A percentile compares a stretch with the other conserved stretches of the same genome.
Evolutionary conservation across 176 grass and related monocot species (phyloP).

Genomic region (Phragmites australis): DNA sequence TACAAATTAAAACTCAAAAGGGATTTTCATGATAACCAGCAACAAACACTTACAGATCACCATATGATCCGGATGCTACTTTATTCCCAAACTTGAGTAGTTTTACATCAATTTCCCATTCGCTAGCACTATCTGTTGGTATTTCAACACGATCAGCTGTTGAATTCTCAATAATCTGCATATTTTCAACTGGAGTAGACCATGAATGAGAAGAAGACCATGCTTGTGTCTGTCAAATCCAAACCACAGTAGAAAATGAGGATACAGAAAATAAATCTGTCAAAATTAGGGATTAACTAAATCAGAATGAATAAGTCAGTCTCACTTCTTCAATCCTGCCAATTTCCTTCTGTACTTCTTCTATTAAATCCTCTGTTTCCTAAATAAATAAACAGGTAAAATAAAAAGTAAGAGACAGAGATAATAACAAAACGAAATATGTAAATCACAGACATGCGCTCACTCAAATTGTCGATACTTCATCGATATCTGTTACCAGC

Average conservation of each 20-base stretch:
- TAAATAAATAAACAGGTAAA: slow-evolving; percentile 41
- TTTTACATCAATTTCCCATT: slow-evolving; percentile 93
- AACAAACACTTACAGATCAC: slow-evolving; percentile 76
- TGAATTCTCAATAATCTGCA: slow-evolving; percentile 52
- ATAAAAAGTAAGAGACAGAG: background rate
- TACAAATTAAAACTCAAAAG: background rate
- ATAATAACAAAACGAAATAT: slow-evolving; percentile 10
- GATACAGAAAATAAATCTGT: slow-evolving; percentile 30
- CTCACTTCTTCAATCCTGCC: slow-evolving; percentile 68
- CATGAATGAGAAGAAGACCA: slow-evolving; percentile 66
- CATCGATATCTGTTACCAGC: background rate
- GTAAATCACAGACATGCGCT: background rate
- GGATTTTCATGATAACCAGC: slow-evolving; percentile 28
- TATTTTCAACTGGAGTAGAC: slow-evolving; percentile 71
- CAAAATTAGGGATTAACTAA: slow-evolving; percentile 5
- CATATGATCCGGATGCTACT: slow-evolving; percentile 96
- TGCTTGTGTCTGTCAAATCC: slow-evolving; percentile 62
- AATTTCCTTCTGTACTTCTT: slow-evolving; percentile 78
- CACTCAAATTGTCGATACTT: background rate
- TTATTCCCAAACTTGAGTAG: slow-evolving; percentile 81
- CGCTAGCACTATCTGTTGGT: slow-evolving; percentile 87
- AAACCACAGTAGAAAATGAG: slow-evolving; percentile 44
- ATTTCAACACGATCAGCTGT: slow-evolving; percentile 65
- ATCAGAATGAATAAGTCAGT: slow-evolving; percentile 4
- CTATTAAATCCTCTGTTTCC: slow-evolving; percentile 78